A percentile compares a stretch with the other conserved stretches of the same genome.
Evolutionary conservation across 176 grass and related monocot species (phyloP).

Genomic region (Pontederia paniculata): DNA sequence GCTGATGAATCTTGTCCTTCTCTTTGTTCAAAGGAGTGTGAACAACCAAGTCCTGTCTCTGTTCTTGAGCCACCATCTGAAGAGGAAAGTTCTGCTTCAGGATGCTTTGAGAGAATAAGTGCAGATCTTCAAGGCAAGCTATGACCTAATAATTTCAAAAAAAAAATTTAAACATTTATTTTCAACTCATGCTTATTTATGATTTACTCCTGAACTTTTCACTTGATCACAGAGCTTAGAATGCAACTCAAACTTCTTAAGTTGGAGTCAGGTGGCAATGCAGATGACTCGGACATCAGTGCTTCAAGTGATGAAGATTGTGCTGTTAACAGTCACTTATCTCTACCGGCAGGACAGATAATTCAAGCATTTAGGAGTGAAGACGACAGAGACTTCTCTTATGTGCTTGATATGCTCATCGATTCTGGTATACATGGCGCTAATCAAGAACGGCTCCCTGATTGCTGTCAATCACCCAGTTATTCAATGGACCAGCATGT

Average conservation of each 20-base stretch:
- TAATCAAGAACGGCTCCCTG: conserved; percentile 30
- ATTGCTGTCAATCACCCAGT: conserved; percentile 35
- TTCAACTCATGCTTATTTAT: neutral
- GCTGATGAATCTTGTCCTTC: conserved; percentile 21
- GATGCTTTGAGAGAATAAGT: conserved; percentile 91
- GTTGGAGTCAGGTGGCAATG: conserved; percentile 35
- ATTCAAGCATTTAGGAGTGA: conserved; percentile 47
- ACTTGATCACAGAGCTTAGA: conserved; percentile 59
- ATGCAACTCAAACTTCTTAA: conserved; percentile 93
- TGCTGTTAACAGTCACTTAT: conserved; percentile 17
- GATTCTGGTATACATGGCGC: conserved; percentile 34
- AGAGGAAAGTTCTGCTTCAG: conserved; percentile 54
- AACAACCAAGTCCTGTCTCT: conserved; percentile 73
- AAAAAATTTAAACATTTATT: too few species aligned
- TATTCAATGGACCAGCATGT: conserved; percentile 25
- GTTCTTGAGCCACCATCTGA: conserved; percentile 75
- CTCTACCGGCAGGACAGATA: conserved; percentile 31
- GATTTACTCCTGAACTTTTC: conserved; percentile 11
- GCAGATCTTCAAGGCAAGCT: conserved; percentile 86
- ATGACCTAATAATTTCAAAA: too few species aligned
- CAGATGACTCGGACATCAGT: conserved; percentile 27
- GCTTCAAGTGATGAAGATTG: conserved; percentile 51
- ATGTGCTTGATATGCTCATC: conserved; percentile 61
- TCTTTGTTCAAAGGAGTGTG: conserved; percentile 39
- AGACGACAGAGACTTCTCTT: conserved; percentile 76